Percentiles rank a stretch among this genome's conserved stretches.
These are phyloP conservation scores for Botrytis squamosa DNA, from an alignment of 2,329 filamentous ascomycete species.

Conservation along the genomic window DNA sequence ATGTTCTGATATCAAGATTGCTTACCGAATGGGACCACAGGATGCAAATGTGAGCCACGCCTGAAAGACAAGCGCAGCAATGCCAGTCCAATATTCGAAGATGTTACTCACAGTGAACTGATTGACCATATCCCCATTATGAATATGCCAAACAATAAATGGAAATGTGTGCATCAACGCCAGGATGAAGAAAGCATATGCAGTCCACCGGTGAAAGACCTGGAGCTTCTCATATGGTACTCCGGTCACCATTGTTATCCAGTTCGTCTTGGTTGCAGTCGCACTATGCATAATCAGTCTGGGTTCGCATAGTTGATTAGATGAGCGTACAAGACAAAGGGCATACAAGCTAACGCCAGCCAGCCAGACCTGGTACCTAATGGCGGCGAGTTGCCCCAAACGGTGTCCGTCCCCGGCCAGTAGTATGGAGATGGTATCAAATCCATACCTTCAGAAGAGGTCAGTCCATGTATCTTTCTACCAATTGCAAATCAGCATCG, in stretches of 20 bases:
- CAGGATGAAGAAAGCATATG: neutral
- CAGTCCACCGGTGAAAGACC: neutral
- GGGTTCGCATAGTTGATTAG: neutral
- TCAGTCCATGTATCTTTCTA: neutral
- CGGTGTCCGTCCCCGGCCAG: neutral
- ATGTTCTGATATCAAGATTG: neutral
- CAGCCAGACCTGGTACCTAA: neutral
- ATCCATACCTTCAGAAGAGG: neutral
- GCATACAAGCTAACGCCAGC: neutral
- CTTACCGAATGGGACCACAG: neutral
- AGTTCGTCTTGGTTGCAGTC: neutral
- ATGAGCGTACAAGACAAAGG: neutral
- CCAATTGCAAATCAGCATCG: neutral
- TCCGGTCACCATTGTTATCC: neutral
- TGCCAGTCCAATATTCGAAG: neutral
- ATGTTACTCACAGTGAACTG: neutral
- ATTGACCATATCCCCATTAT: neutral
- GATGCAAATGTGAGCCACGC: neutral
- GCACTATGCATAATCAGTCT: neutral
- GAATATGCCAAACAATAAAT: neutral
- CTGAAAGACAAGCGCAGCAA: neutral
- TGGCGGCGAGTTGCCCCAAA: neutral
- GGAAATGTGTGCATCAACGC: neutral
- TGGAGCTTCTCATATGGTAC: neutral
- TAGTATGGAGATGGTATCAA: neutral